Evolutionary conservation across 2,329 filamentous ascomycete species (phyloP), one percentile per base, ranked within the genome.

Genomic region (Talaromyces pinophilus): DNA sequence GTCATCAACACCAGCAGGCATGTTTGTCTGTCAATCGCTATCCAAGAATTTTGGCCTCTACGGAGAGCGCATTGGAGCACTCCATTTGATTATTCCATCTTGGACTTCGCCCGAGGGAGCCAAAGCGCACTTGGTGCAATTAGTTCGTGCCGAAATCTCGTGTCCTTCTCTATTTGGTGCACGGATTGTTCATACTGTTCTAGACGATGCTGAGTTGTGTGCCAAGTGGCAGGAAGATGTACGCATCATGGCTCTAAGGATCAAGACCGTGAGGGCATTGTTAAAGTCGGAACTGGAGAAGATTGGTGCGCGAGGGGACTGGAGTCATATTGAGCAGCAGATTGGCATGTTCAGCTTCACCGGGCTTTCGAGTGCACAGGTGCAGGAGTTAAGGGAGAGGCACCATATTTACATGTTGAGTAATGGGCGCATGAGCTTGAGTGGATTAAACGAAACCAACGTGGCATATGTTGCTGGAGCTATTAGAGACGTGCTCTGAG

Each of bases 321-420:
- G 94, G 94, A 92, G 93, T 78, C 94, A 98, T 82, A 96, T 98
- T 78, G 96, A 93, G 57, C 91, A 97, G 74, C 94, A 79, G 77
- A 78, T 76, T 74, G 93, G 93, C 82, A 98, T 97, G 94, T 97
- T 97, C 83, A 93, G 90, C 78, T 66, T 81, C 55, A 70, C 59
- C 6, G 57, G 69, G 8, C 52, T 44, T 59, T 61, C 59, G 17
- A 48, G 59, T 48, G 59, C 59, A 48, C 59, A 61, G 46, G 76
- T 81, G 3, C 38, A 28, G 2, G 63, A 69, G 5, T 64, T 81
- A 15, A 67, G 71, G 66, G 68, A 75, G 1, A 71, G 74, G 22
- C 69, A 73, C 91, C 78, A 80, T 69, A 69, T 80, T 38, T 80
- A 80, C 67, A 54, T 81, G 63, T 67, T 78, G 48, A 67, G 69